phyloP scores from a whole-genome alignment of 2,329 filamentous ascomycete genomes.

The Penicillium sp. region DNA sequence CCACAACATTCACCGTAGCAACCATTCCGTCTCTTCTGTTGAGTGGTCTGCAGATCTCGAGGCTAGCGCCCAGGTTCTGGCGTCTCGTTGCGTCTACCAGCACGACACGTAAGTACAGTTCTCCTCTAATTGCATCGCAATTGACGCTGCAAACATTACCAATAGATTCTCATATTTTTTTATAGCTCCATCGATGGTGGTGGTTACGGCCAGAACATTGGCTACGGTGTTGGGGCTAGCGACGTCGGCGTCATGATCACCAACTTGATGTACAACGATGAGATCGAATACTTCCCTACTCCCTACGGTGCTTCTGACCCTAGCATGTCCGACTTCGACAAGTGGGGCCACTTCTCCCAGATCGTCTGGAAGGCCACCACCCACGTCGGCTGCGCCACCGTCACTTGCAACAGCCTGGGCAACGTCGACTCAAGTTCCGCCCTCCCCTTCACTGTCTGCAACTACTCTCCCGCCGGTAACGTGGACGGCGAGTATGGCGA shows the following conservation, averaged over 20 bases:
- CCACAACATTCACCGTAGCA: conserved; percentile 85
- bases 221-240: conserved; percentile 62
- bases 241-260: conserved; percentile 71
- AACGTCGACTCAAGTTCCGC: conserved; percentile 48
- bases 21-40: conserved; percentile 72
- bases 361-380: conserved; percentile 70
- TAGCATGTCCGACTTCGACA: conserved; percentile 63
- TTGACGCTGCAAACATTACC: conserved; percentile 41
- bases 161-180: conserved; percentile 6
- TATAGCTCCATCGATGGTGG: conserved; percentile 57
- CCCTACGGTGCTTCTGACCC: conserved; percentile 65
- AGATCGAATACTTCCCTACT: conserved; percentile 62
- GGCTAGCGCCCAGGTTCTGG: conserved; percentile 65
- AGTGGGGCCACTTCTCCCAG: conserved; percentile 77
- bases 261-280: conserved; percentile 87
- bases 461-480: conserved; percentile 78
- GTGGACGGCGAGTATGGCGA: conserved; percentile 55
- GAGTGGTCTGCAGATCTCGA: conserved; percentile 69
- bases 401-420: conserved; percentile 49
- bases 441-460: conserved; percentile 82
- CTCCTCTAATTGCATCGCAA: neutral
- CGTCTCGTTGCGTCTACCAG: conserved; percentile 68
- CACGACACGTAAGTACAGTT: conserved; percentile 70
- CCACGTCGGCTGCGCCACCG: conserved; percentile 64
- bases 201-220: conserved; percentile 91